These are phyloP conservation scores for Orychophragmus violaceus DNA, from an alignment of 345 rosid genomes.

Conservation along the genomic window DNA sequence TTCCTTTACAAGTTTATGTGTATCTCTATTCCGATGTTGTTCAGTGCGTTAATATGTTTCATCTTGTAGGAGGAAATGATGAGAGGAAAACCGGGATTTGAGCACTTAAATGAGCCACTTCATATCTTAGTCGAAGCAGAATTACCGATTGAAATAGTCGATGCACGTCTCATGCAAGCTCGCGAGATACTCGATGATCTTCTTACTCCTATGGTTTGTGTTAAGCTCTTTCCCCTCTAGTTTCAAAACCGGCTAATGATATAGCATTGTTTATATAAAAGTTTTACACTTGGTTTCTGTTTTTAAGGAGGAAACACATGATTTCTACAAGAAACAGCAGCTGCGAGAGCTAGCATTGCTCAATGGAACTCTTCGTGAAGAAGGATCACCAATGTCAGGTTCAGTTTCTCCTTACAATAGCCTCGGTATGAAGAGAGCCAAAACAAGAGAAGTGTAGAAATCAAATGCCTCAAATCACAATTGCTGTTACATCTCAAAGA, in stretches of 20 bases:
- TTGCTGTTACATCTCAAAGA: neutral
- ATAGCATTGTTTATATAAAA: neutral
- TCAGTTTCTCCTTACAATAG: too few relatives aligned
- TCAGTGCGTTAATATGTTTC: neutral
- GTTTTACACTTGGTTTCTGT: neutral
- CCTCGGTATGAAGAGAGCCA: too few relatives aligned
- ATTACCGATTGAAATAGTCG: constrained; percentile 79
- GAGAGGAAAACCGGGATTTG: constrained; percentile 96
- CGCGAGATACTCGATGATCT: constrained; percentile 89
- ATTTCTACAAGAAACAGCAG: too few relatives aligned
- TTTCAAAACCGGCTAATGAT: neutral
- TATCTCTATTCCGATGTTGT: neutral
- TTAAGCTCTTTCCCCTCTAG: neutral
- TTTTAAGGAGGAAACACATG: constrained; percentile 86
- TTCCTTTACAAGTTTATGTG: neutral
- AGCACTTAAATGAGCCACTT: constrained; percentile 90
- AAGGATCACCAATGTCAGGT: constrained; percentile 91
- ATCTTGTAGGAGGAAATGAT: constrained; percentile 74
- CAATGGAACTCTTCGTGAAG: constrained; percentile 85
- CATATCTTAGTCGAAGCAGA: constrained; percentile 93
- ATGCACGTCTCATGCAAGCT: constrained; percentile 86
- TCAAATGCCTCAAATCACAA: neutral
- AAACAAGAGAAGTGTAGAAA: constrained; percentile 63
- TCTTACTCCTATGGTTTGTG: constrained; percentile 74
- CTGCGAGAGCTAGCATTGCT: constrained; percentile 90